Conservation (phyloP, 83 land plant genomes). For the Diphasiastrum complanatum region DNA sequence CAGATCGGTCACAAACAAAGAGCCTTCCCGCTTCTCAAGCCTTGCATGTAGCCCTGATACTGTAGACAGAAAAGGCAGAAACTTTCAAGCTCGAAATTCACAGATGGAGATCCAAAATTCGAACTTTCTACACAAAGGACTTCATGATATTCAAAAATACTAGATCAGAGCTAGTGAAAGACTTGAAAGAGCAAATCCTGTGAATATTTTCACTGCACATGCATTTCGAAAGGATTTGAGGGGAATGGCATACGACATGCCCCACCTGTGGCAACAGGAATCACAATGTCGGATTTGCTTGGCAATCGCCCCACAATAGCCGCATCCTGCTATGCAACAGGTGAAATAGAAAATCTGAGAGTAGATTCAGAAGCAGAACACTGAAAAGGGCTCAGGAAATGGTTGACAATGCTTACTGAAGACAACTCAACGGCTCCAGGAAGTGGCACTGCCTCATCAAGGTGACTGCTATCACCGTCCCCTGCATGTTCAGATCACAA, state of each 20-base stretch:
- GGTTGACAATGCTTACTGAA: too few species aligned
- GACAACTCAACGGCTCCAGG: too few species aligned
- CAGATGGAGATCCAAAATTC: neutral
- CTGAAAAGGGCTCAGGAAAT: too few species aligned
- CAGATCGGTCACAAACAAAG: slow-evolving; percentile 71
- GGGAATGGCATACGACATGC: too few species aligned
- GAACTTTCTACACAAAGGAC: neutral
- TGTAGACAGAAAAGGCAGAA: slow-evolving; percentile 23
- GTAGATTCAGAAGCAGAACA: too few species aligned
- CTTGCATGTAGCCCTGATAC: slow-evolving; percentile 88
- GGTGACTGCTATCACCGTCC: too few species aligned
- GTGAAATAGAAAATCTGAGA: too few species aligned
- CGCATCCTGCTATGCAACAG: too few species aligned
- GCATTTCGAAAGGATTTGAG: too few species aligned
- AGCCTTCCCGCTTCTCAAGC: slow-evolving; percentile 62
- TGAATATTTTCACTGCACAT: neutral
- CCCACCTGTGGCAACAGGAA: slow-evolving; percentile 96
- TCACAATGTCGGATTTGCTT: slow-evolving; percentile 73
- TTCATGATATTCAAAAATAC: neutral
- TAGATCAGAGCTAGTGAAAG: slow-evolving; percentile 3
- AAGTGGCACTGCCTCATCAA: too few species aligned
- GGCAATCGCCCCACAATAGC: slow-evolving; percentile 77
- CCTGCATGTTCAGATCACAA: too few species aligned
- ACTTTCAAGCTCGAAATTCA: neutral
- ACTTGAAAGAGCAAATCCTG: neutral